Evolutionary conservation across 176 grass and related monocot genomes (phyloP).

Genomic region (Oryza brachyantha): DNA sequence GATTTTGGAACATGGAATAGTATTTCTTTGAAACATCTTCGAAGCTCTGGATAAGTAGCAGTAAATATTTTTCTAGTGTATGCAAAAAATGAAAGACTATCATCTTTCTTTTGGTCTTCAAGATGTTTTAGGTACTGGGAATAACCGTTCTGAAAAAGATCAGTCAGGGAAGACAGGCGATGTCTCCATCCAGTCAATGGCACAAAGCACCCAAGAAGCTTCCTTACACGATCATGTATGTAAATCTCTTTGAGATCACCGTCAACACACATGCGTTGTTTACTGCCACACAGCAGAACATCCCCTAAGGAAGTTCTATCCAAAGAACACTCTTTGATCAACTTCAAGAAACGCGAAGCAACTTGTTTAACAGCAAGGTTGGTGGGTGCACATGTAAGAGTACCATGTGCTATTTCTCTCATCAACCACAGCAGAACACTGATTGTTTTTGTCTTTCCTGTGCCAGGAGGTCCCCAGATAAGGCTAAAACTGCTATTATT

Average conservation of each 20-base stretch:
- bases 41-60: conserved; percentile 24
- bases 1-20: conserved; percentile 54
- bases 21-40: conserved; percentile 57
- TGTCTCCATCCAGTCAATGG: conserved; percentile 61
- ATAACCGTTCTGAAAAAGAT: conserved; percentile 48
- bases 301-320: conserved; percentile 45
- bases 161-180: conserved; percentile 39
- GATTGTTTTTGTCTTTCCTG: conserved; percentile 69
- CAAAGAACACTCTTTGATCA: conserved; percentile 39
- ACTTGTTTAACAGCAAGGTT: conserved; percentile 68
- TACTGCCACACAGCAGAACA: conserved; percentile 64
- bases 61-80: conserved; percentile 44
- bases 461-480: conserved; percentile 75
- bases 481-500: conserved; percentile 43
- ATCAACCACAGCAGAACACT: conserved; percentile 51
- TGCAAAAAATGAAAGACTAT: conserved; percentile 36
- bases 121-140: conserved; percentile 36
- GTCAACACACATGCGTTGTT: conserved; percentile 41
- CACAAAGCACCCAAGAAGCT: conserved; percentile 52
- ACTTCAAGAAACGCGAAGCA: conserved; percentile 48
- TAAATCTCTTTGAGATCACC: conserved; percentile 59
- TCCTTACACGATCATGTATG: conserved; percentile 51
- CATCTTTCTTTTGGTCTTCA: neutral
- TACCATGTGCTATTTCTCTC: conserved; percentile 35
- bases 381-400: conserved; percentile 66